phyloP scores from a whole-genome alignment of 768 basidiomycete species.

The Epithele typhae region DNA sequence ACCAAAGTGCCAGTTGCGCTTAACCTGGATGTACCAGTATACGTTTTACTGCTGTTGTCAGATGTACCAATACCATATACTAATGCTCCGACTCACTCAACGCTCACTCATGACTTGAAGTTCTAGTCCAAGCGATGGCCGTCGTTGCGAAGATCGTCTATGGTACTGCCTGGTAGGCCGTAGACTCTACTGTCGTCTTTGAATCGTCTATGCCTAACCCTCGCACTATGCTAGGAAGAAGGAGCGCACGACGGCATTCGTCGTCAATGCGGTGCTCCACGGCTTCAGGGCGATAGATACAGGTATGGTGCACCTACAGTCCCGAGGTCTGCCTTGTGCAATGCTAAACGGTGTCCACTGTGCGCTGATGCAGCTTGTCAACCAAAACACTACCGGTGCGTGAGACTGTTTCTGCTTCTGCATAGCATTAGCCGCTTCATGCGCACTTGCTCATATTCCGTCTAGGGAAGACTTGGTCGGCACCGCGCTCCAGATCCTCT shows the following conservation, averaged over 20 bases:
- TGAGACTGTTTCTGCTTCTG: no score
- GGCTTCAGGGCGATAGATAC: conserved; percentile 85
- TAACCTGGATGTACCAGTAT: no score
- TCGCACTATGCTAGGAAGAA: conserved; percentile 62
- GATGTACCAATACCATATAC: no score
- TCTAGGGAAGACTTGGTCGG: conserved; percentile 78
- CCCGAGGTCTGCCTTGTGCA: conserved; percentile 3
- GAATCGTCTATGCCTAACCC: not conserved
- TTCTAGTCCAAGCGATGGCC: no score
- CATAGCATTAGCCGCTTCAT: not conserved
- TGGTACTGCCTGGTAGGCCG: conserved; percentile 36
- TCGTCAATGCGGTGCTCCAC: conserved; percentile 64
- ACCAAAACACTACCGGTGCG: conserved; percentile 67
- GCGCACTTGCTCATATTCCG: not conserved
- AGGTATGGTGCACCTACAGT: conserved; percentile 74
- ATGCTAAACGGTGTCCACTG: not conserved
- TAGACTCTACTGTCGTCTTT: not conserved
- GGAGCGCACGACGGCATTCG: conserved; percentile 61
- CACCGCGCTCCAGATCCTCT: conserved; percentile 55
- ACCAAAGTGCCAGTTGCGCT: no score
- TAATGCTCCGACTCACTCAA: no score
- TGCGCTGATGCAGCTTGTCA: conserved; percentile 51
- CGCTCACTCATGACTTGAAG: no score
- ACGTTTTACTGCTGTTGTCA: no score
- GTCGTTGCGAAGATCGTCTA: conserved; percentile 34